Percentiles rank a stretch among this genome's conserved stretches.
Conservation (phyloP, 2,329 filamentous ascomycete species). For the Hymenoscyphus repandus region DNA sequence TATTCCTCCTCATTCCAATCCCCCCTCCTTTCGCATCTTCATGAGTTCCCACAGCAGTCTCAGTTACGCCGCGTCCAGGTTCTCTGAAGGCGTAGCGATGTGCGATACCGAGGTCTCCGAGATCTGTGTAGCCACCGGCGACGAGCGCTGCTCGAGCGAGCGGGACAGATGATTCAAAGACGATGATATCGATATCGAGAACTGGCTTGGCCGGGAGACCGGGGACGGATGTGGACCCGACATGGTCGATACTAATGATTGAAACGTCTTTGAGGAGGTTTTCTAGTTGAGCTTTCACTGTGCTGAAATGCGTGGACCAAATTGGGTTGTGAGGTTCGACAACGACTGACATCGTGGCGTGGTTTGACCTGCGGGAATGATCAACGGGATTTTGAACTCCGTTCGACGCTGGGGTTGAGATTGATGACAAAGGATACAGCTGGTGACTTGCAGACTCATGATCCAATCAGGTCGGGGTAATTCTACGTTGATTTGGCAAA, state of each 20-base stretch:
- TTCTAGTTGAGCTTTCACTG: background rate
- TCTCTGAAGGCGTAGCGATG: constrained; percentile 33
- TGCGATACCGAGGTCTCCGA: constrained; percentile 33
- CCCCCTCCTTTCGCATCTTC: constrained; percentile 1
- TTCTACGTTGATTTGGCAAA: too few relatives aligned
- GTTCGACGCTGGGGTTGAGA: too few relatives aligned
- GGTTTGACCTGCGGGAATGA: too few relatives aligned
- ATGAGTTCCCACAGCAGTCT: background rate
- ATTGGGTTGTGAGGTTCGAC: background rate
- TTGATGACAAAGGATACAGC: too few relatives aligned
- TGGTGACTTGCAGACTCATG: too few relatives aligned
- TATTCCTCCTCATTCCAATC: constrained; percentile 28
- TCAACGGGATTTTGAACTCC: too few relatives aligned
- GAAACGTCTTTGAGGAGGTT: background rate
- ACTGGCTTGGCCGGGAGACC: background rate
- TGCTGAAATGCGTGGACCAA: background rate
- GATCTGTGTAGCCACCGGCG: constrained; percentile 31
- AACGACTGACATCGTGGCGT: background rate
- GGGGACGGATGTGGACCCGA: background rate
- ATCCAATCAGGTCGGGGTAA: too few relatives aligned
- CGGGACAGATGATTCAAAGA: constrained; percentile 29
- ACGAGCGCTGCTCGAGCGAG: constrained; percentile 30
- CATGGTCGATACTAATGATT: background rate
- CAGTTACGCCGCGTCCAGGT: constrained; percentile 13
- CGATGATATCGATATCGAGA: constrained; percentile 36